Evolutionary conservation across 1,284 basidiomycete genomes (phyloP), one percentile per base, ranked within the genome.

Genomic region (Paramarasmius palmivorus): DNA sequence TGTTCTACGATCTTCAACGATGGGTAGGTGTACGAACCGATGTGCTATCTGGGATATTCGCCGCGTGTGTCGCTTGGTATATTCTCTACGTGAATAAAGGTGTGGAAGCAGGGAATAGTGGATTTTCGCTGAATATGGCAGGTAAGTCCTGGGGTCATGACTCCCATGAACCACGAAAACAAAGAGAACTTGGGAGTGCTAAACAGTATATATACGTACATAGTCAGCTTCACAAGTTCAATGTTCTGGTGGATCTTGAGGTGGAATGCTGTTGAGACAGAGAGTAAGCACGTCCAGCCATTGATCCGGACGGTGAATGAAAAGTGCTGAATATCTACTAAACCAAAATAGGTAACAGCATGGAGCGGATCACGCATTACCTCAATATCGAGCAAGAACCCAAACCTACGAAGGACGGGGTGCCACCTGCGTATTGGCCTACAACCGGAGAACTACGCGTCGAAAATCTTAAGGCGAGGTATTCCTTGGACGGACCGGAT

Each of bases 401-500:
- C 1, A 68, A 71, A 40, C 58, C 72, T 0, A 68, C 68, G 2
- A 60, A 64, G 10, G 61, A 66, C 25, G 76, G 77, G 2, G 63
- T 74, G 40, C 86, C 86, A 7, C 83, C 86, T 0, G 85, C 85
- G 0, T 81, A 84, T 56, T 88, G 86, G 86, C 86, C 86, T 0
- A 73, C 84, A 0, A 83, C 78, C 25, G 86, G 86, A 1, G 70
- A 76, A 32, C 70, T 88, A 41, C 63, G 68, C 10, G 79, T 87
- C 1, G 77, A 86, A 49, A 74, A 73, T 8, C 68, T 81, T 3
- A 76, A 71, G 4, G 77, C 79, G 32, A 68, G 72, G 3, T 82
- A 81, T 55, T 74, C 76, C 19, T 49, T 49, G 17, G 76, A 66
- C 44, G 69, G 67, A 17, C 78, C 50, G 64, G 73, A 47, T 62